A percentile compares a stretch with the other conserved stretches of the same genome.
Evolutionary conservation across 192 early-diverging fungal species (phyloP).

Genomic region (Linnemannia hyalina): DNA sequence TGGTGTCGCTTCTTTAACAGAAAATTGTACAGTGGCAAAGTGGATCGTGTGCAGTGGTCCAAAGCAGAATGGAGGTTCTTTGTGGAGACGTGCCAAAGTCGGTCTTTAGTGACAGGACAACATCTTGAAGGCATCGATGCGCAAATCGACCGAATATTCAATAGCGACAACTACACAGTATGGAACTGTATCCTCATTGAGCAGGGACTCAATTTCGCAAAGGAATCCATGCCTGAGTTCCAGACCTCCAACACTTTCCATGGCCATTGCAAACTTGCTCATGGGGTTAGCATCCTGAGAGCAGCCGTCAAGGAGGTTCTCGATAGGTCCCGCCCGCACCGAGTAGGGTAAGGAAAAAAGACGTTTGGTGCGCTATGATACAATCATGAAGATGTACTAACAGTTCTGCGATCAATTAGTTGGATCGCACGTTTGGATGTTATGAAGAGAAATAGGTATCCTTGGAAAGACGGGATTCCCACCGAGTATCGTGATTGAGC

Average conservation of each 20-base stretch:
- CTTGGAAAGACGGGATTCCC: conserved; percentile 4
- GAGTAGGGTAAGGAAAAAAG: not conserved
- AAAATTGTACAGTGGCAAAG: not conserved
- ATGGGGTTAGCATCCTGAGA: conserved; percentile 7
- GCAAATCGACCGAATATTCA: conserved; percentile 14
- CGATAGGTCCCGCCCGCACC: not conserved
- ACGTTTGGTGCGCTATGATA: not conserved
- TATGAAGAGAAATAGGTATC: conserved; percentile 15
- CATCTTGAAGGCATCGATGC: not conserved
- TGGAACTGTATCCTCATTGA: conserved; percentile 17
- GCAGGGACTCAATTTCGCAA: conserved; percentile 18
- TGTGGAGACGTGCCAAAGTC: conserved; percentile 10
- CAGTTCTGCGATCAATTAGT: conserved; percentile 14
- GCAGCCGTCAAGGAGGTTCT: conserved; percentile 6
- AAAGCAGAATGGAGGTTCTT: conserved; percentile 21
- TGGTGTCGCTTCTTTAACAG: not conserved
- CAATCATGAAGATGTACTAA: not conserved
- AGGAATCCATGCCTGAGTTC: conserved; percentile 14
- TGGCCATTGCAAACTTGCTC: conserved; percentile 14
- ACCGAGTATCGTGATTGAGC: not conserved
- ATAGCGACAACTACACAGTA: conserved; percentile 4
- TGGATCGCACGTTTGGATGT: conserved; percentile 3
- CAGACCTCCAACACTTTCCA: conserved; percentile 14
- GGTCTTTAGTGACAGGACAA: conserved; percentile 27
- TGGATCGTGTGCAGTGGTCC: conserved; percentile 7